Percentiles rank a stretch among this genome's conserved stretches.
Evolutionary conservation across 2,329 filamentous ascomycete species (phyloP).

Genomic region (Pseudogymnoascus sp.): DNA sequence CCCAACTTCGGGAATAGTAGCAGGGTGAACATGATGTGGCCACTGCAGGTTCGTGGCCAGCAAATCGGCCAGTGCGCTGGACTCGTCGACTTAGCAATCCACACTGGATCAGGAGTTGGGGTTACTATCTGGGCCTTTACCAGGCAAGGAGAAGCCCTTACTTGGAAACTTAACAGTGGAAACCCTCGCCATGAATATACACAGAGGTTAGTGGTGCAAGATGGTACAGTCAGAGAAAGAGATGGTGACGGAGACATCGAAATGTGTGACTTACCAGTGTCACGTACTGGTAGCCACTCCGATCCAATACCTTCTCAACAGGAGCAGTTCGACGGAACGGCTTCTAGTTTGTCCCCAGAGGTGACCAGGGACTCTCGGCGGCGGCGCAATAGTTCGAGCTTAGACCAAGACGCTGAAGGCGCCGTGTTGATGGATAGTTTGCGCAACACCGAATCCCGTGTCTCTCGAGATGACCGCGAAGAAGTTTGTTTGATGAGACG

Average conservation of each 20-base stretch:
- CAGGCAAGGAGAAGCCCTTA: constrained; percentile 33
- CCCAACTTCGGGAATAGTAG: not conserved
- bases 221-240: constrained; percentile 23
- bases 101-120: constrained; percentile 35
- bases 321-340: not conserved
- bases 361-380: not conserved
- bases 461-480: constrained; percentile 2
- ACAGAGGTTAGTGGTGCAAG: constrained; percentile 18
- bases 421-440: constrained; percentile 19
- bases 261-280: constrained; percentile 13
- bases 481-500: not conserved
- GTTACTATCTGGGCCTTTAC: constrained; percentile 46
- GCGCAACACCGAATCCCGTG: not conserved
- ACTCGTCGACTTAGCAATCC: constrained; percentile 42
- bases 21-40: constrained; percentile 30
- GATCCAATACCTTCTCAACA: not conserved
- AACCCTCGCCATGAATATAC: too few relatives aligned
- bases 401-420: constrained; percentile 9
- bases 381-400: not conserved
- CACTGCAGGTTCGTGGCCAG: constrained; percentile 40
- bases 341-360: not conserved
- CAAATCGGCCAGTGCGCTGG: constrained; percentile 37
- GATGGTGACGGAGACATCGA: constrained; percentile 16
- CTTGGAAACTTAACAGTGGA: constrained; percentile 27
- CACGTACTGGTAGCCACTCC: not conserved